phyloP scores from a whole-genome alignment of 108 stramenopile species.

The Skeletonema costatum region DNA sequence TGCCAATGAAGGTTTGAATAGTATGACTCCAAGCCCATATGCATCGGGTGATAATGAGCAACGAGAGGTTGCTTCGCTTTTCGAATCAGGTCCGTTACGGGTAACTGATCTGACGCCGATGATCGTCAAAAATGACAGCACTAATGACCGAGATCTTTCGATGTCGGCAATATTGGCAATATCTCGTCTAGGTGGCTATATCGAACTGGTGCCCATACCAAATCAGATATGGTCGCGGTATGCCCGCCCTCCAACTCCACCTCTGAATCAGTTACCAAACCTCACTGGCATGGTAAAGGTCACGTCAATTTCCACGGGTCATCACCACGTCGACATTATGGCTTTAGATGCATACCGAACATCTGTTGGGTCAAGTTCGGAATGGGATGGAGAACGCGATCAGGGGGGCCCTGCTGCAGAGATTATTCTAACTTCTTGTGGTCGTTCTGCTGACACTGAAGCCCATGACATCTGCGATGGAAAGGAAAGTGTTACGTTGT shows the following conservation, averaged over 20 bases:
- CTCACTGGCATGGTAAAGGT: conserved; percentile 12
- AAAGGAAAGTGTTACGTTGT: conserved; percentile 31
- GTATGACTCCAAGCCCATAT: conserved; percentile 11
- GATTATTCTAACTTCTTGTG: conserved; percentile 66
- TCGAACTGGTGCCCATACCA: conserved; percentile 77
- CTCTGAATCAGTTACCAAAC: conserved; percentile 18
- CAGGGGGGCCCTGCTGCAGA: conserved; percentile 59
- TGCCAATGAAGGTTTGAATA: conserved; percentile 19
- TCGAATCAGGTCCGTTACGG: conserved; percentile 31
- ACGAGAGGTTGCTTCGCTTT: conserved; percentile 2
- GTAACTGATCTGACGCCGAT: conserved; percentile 43
- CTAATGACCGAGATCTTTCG: conserved; percentile 6
- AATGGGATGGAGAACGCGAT: conserved; percentile 45
- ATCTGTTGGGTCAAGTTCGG: conserved; percentile 29
- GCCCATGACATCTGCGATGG: background rate
- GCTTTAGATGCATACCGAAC: conserved; percentile 64
- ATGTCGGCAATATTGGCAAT: conserved; percentile 52
- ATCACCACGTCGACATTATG: conserved; percentile 65
- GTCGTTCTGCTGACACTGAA: conserved; percentile 21
- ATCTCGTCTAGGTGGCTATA: conserved; percentile 74
- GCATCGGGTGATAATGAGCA: conserved; percentile 3
- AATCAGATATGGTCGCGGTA: conserved; percentile 49
- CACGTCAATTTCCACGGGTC: conserved; percentile 56
- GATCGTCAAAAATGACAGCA: conserved; percentile 14
- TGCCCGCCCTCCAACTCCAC: conserved; percentile 3